A percentile compares a stretch with the other conserved stretches of the same genome.
These are phyloP conservation scores for Chalara sp. DNA, from an alignment of 2,329 filamentous ascomycete genomes.

Conservation along the genomic window DNA sequence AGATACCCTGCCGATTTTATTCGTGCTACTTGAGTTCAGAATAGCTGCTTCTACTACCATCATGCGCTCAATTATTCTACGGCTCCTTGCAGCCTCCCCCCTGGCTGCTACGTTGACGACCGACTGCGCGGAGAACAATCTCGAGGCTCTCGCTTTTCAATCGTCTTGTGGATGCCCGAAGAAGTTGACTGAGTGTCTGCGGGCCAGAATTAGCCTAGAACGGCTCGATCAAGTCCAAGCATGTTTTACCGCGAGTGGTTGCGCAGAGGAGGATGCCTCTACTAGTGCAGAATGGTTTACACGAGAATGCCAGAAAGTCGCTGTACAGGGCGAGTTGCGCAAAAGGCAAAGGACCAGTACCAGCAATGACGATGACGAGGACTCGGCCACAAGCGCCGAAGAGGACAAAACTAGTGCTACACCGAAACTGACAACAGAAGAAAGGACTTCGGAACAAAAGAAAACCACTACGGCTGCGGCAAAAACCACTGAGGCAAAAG, in stretches of 20 bases:
- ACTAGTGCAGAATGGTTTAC: constrained; percentile 15
- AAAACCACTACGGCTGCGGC: background rate
- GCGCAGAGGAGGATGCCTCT: constrained; percentile 12
- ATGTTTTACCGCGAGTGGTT: constrained; percentile 19
- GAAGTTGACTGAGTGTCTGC: constrained; percentile 16
- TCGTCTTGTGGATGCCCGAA: constrained; percentile 16
- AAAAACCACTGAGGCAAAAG: background rate
- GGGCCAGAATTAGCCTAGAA: constrained; percentile 8
- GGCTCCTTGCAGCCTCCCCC: constrained; percentile 11
- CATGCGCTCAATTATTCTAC: constrained; percentile 18
- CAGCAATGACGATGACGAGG: background rate
- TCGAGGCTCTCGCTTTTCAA: constrained; percentile 14
- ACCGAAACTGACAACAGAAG: background rate
- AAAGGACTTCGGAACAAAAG: background rate
- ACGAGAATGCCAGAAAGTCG: constrained; percentile 3
- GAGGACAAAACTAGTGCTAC: background rate
- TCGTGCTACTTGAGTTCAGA: background rate
- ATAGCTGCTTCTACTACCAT: constrained; percentile 2
- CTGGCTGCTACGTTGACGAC: constrained; percentile 12
- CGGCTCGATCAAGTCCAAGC: constrained; percentile 14
- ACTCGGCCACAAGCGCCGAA: background rate
- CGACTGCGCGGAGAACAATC: constrained; percentile 11
- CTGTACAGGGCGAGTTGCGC: no score
- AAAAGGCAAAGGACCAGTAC: background rate
- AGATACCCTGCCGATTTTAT: no score